Conservation (phyloP, 2,329 filamentous ascomycete species). For the Cordyceps pruinosa region DNA sequence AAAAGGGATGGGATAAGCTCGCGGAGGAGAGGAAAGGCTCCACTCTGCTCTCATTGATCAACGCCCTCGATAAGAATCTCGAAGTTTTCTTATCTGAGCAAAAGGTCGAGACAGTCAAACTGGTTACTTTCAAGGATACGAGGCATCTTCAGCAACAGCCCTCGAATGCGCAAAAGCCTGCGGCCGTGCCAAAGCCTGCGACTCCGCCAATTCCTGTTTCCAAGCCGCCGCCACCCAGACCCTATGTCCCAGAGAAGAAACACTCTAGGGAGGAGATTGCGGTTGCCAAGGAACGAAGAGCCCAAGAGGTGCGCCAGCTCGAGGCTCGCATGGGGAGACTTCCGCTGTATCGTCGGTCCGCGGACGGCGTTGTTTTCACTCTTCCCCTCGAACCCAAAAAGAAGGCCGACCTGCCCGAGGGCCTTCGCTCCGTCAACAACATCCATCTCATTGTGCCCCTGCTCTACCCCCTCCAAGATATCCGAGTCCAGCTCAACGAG, state of each 20-base stretch:
- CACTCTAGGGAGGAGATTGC: conserved; percentile 54
- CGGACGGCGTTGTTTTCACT: conserved; percentile 63
- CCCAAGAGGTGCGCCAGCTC: conserved; percentile 62
- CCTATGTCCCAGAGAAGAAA: conserved; percentile 37
- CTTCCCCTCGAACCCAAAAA: conserved; percentile 63
- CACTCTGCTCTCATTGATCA: conserved; percentile 60
- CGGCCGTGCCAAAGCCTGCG: conserved; percentile 9
- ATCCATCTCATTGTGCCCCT: conserved; percentile 63
- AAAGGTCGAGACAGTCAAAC: conserved; percentile 65
- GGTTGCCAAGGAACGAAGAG: conserved; percentile 55
- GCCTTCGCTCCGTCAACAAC: conserved; percentile 55
- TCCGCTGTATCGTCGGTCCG: conserved; percentile 58
- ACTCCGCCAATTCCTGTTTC: neutral
- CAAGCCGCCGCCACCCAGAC: conserved; percentile 17
- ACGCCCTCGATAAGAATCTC: conserved; percentile 64
- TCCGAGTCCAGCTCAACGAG: conserved; percentile 59
- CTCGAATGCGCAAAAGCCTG: conserved; percentile 13
- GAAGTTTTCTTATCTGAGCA: conserved; percentile 63
- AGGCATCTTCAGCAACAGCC: conserved; percentile 33
- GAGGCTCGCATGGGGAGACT: conserved; percentile 67
- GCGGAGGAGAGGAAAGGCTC: conserved; percentile 45
- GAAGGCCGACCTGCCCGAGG: conserved; percentile 50
- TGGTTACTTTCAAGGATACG: conserved; percentile 55
- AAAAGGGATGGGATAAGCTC: conserved; percentile 63
- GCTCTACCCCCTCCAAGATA: conserved; percentile 64